A percentile compares a stretch with the other conserved stretches of the same genome.
These are phyloP conservation scores for Phytophthora sojae DNA, from an alignment of 352 stramenopile genomes.

Conservation along the genomic window DNA sequence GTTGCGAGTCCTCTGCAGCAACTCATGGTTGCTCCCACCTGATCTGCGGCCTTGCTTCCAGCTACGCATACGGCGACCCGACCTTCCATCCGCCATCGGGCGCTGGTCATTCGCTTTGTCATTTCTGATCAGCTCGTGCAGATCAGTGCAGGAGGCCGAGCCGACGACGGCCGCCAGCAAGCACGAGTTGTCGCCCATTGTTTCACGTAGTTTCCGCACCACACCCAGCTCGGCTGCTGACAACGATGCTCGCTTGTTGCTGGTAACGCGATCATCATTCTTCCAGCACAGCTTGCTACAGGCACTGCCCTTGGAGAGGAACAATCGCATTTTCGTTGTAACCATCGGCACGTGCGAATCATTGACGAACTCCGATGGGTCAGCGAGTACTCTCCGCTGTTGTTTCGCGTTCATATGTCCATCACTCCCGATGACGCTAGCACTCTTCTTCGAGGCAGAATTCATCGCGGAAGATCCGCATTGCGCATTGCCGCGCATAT, in stretches of 20 bases:
- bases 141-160: constrained; percentile 47
- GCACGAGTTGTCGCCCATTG: constrained; percentile 70
- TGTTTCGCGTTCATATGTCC: constrained; percentile 6
- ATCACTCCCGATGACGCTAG: background rate
- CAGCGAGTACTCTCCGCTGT: constrained; percentile 6
- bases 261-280: background rate
- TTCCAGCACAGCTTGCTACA: constrained; percentile 59
- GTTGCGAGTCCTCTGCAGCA: constrained; percentile 71
- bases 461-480: background rate
- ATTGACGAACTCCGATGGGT: constrained; percentile 66
- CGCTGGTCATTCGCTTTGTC: constrained; percentile 32
- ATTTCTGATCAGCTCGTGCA: constrained; percentile 53
- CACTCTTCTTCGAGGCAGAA: background rate
- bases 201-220: constrained; percentile 62
- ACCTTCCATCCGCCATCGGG: constrained; percentile 9
- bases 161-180: constrained; percentile 64
- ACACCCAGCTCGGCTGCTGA: constrained; percentile 50
- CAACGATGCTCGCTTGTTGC: background rate
- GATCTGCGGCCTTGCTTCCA: constrained; percentile 49
- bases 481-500: background rate
- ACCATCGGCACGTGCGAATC: constrained; percentile 54
- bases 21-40: constrained; percentile 59
- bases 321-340: constrained; percentile 51
- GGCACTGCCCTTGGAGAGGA: constrained; percentile 23
- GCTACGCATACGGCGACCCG: constrained; percentile 34